These are phyloP conservation scores for Didymellaceae sp. DNA, from an alignment of 2,329 filamentous ascomycete genomes.

Conservation along the genomic window DNA sequence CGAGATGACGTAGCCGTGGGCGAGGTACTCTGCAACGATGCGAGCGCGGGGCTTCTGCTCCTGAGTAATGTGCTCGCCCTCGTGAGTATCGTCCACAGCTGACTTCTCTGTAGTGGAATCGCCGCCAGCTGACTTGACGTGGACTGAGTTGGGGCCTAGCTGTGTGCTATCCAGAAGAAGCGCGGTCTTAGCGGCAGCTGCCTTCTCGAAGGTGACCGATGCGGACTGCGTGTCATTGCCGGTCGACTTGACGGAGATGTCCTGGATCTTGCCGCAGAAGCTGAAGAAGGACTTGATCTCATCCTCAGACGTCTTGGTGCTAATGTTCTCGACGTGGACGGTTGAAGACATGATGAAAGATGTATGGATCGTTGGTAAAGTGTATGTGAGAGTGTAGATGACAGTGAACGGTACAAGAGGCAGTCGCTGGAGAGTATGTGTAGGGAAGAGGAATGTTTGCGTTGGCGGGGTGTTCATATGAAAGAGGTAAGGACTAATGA, in stretches of 20 bases:
- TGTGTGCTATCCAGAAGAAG: conserved; percentile 97
- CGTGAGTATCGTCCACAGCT: conserved; percentile 57
- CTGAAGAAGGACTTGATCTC: conserved; percentile 97
- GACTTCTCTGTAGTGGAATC: conserved; percentile 67
- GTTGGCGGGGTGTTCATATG: conserved; percentile 21
- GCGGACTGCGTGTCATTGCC: conserved; percentile 76
- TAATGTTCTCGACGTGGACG: conserved; percentile 90
- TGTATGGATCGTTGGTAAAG: conserved; percentile 1
- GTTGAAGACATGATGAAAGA: conserved; percentile 62
- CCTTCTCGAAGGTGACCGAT: conserved; percentile 95
- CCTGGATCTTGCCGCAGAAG: conserved; percentile 91
- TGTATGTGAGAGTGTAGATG: conserved; percentile 1
- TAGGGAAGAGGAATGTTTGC: conserved; percentile 6
- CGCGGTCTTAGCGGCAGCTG: conserved; percentile 94
- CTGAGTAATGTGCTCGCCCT: conserved; percentile 78
- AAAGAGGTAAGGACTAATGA: conserved; percentile 3
- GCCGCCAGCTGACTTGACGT: conserved; percentile 77
- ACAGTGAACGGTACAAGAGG: neutral
- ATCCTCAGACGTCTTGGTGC: conserved; percentile 79
- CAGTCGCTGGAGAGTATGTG: conserved; percentile 2
- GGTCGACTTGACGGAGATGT: conserved; percentile 74
- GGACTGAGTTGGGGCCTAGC: conserved; percentile 76
- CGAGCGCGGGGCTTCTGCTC: conserved; percentile 96
- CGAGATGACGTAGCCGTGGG: conserved; percentile 87
- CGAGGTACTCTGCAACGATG: conserved; percentile 95